These are phyloP conservation scores for Passalora sequoiae DNA, from an alignment of 2,329 filamentous ascomycete species.

Conservation along the genomic window DNA sequence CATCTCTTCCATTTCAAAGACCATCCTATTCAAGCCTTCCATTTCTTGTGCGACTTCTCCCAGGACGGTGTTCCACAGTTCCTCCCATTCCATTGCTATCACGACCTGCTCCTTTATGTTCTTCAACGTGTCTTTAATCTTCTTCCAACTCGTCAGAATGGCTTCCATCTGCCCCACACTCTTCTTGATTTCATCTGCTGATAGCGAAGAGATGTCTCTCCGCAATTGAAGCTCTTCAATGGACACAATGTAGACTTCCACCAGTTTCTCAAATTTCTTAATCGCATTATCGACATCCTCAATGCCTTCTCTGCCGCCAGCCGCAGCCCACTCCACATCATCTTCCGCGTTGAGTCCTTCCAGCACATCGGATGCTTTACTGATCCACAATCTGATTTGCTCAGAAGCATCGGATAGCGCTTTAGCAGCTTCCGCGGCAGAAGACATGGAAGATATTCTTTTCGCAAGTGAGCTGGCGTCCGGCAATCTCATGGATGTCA, in stretches of 20 bases:
- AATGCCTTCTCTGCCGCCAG: conserved; percentile 76
- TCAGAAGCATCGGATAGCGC: conserved; percentile 82
- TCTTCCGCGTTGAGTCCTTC: conserved; percentile 87
- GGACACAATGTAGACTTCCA: conserved; percentile 88
- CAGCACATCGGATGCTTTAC: conserved; percentile 84
- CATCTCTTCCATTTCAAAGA: conserved; percentile 98
- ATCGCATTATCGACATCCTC: conserved; percentile 67
- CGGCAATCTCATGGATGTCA: conserved; percentile 84
- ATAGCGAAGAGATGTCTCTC: conserved; percentile 66
- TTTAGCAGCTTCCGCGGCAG: conserved; percentile 74
- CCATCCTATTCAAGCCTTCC: conserved; percentile 69
- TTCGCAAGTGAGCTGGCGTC: conserved; percentile 77
- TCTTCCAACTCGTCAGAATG: conserved; percentile 77
- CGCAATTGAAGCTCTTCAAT: conserved; percentile 86
- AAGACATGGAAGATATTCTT: conserved; percentile 78
- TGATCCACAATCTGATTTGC: conserved; percentile 91
- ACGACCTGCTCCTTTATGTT: conserved; percentile 86
- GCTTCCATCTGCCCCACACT: conserved; percentile 86
- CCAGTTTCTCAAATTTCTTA: conserved; percentile 75
- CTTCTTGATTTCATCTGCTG: conserved; percentile 63
- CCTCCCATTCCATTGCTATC: conserved; percentile 98
- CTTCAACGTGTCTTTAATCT: conserved; percentile 71
- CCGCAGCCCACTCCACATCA: conserved; percentile 93
- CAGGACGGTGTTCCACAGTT: conserved; percentile 88
- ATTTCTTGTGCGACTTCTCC: conserved; percentile 90